These are phyloP conservation scores for Singerocomus inundabilis DNA, from an alignment of 1,284 basidiomycete species.

Conservation along the genomic window DNA sequence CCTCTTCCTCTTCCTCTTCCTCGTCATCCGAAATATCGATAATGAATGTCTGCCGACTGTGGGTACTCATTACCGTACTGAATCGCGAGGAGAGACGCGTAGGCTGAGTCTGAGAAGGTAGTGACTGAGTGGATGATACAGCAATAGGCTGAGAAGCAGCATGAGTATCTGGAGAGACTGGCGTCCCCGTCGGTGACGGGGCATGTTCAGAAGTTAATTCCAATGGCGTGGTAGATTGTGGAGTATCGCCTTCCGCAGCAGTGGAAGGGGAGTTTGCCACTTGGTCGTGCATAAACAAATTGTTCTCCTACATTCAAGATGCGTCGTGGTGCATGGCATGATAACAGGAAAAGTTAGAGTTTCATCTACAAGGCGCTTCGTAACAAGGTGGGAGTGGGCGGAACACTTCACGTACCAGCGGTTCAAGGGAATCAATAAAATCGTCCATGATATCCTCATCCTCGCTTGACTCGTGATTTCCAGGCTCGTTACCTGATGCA, in stretches of 20 bases:
- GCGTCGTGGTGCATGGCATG: slow-evolving; percentile 8
- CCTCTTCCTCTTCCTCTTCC: slow-evolving; percentile 33
- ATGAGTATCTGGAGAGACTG: slow-evolving; percentile 10
- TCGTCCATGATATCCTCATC: slow-evolving; percentile 16
- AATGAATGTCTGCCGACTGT: slow-evolving; percentile 26
- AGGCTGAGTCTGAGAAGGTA: slow-evolving; percentile 6
- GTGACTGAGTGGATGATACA: background rate
- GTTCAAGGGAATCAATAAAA: slow-evolving; percentile 16
- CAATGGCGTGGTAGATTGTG: background rate
- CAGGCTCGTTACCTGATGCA: slow-evolving; percentile 9
- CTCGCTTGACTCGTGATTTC: slow-evolving; percentile 4
- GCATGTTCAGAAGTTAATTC: slow-evolving; percentile 1
- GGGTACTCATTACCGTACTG: slow-evolving; percentile 24
- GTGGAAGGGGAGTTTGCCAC: background rate
- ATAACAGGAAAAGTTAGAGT: slow-evolving; percentile 31
- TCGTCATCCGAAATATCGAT: slow-evolving; percentile 35
- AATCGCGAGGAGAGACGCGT: slow-evolving; percentile 25
- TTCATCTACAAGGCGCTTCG: slow-evolving; percentile 30
- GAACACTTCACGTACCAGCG: slow-evolving; percentile 22
- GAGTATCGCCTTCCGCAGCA: background rate
- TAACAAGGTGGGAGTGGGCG: slow-evolving; percentile 26
- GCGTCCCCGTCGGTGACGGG: background rate
- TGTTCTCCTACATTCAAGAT: slow-evolving; percentile 20
- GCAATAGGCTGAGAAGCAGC: background rate
- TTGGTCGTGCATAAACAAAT: slow-evolving; percentile 9